Base-by-base conservation (phyloP, 805 yeast species). In the Yamadazyma takamatsuzukensis region DNA sequence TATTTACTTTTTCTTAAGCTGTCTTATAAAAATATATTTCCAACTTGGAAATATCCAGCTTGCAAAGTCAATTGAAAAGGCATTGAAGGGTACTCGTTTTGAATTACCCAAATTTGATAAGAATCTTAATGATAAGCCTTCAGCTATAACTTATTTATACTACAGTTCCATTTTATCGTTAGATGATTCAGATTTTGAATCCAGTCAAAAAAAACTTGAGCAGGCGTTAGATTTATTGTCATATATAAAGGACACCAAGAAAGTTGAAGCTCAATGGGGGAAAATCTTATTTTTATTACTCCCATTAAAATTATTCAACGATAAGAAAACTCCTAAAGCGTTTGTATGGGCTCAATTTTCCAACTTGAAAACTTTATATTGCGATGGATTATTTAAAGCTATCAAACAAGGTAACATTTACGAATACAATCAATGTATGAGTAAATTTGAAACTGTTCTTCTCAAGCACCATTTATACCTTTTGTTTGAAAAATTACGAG, bases 61-160 rank as follows among this genome's bases (percentile, higher is more conserved):
- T 53, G 87, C 90, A 21, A 78, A 77, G 44, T 80, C 83, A 31
- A 68, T 86, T 40, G 79, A 83, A 37, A 79, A 78, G 51, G 95
- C 84, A 1, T 58, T 85, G 21, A 67, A 64, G 18, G 74, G 80
- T 10, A 69, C 78, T 28, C 54, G 65, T 14, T 55, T 56, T 17
- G 73, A 73, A 29, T 56, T 83, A 28, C 90, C 90, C 0, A 48
- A 61, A 6, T 70, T 45, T 15, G 34, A 72, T n/a, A 68, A 64
- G 32, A 52, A 74, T 1, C 34, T 39, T 16, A 25, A 30, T 6
- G 43, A 45, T 15, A 56, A 56, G 24, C 58, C 56, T 21, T 81
- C 80, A 31, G 65, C 75, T 3, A 74, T 80, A 23, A 70, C 76
- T 2, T 85, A 76, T 53, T 60, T 77, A 30, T 88, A 83, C 58